Conservation (phyloP, 495 filamentous ascomycete species). For the Tetracladium setigerum region DNA sequence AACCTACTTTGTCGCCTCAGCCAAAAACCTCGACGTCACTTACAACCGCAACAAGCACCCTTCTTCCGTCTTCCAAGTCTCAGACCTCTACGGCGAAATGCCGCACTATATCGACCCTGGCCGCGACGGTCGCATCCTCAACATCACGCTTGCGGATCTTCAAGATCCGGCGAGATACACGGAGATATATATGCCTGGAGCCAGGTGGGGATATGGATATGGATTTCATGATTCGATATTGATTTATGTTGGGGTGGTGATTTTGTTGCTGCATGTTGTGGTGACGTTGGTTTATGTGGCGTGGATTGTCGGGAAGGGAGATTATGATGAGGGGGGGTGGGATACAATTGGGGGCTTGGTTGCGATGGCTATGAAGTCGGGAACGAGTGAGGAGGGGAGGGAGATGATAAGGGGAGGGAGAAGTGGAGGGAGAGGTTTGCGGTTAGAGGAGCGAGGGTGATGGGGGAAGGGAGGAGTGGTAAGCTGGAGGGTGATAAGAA, state of each 20-base stretch:
- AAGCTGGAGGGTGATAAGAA: too few relatives aligned
- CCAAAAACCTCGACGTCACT: background rate
- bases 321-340: background rate
- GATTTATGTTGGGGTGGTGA: background rate
- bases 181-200: background rate
- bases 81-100: too few relatives aligned
- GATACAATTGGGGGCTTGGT: background rate
- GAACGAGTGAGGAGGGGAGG: background rate
- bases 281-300: background rate
- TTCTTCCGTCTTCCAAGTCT: too few relatives aligned
- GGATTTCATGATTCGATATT: background rate
- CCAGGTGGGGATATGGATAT: background rate
- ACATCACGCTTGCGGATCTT: too few relatives aligned
- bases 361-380: background rate
- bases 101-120: too few relatives aligned
- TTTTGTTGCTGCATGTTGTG: background rate
- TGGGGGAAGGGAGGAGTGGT: too few relatives aligned
- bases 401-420: background rate
- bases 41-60: background rate
- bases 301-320: background rate
- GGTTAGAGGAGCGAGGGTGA: too few relatives aligned
- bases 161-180: background rate
- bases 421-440: too few relatives aligned
- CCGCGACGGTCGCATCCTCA: too few relatives aligned
- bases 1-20: slow-evolving; percentile 1